Evolutionary conservation across 2,329 filamentous ascomycete species (phyloP).

Genomic region (Botrytis pseudocinerea): DNA sequence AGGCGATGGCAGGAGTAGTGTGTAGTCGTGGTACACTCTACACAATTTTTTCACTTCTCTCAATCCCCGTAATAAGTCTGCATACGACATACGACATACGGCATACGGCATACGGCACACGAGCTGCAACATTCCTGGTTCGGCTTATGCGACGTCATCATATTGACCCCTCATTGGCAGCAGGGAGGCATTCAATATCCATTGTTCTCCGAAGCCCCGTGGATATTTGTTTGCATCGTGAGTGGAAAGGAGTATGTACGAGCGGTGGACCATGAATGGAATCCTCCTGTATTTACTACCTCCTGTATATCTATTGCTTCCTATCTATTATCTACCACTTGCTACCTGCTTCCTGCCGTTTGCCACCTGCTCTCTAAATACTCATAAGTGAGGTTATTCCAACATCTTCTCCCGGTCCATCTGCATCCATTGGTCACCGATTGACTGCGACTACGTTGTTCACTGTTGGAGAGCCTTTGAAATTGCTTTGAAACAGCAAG

Average conservation of each 20-base stretch:
- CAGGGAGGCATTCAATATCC: not conserved
- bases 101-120: not conserved
- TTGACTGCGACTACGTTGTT: no score
- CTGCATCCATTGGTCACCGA: no score
- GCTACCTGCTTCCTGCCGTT: no score
- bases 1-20: not conserved
- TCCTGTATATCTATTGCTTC: no score
- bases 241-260: not conserved
- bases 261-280: not conserved
- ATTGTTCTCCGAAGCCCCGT: not conserved
- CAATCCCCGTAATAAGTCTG: not conserved
- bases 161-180: not conserved
- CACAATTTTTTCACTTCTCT: not conserved
- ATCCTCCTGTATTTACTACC: no score
- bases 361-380: no score
- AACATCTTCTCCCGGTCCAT: not conserved
- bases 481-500: not conserved
- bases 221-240: not conserved
- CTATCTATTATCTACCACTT: no score
- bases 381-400: not conserved
- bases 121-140: not conserved
- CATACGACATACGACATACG: not conserved
- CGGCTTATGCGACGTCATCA: conserved; percentile 1
- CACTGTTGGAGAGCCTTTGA: not conserved
- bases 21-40: not conserved